phyloP scores from a whole-genome alignment of 139 green algal genomes.

The Yamagishiella unicocca region DNA sequence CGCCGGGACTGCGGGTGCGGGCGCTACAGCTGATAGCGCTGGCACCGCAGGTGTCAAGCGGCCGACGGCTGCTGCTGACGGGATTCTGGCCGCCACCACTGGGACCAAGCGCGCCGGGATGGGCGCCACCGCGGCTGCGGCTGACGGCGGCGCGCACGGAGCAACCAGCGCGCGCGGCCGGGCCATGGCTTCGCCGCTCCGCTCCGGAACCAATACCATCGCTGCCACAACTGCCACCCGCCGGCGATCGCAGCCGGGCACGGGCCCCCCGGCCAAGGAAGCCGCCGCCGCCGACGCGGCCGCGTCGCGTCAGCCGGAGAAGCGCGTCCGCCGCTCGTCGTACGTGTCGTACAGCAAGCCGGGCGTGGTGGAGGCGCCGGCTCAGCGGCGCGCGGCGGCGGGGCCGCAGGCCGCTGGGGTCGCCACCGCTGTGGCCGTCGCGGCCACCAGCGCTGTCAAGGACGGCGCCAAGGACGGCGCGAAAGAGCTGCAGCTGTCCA shows the following conservation, averaged over 20 bases:
- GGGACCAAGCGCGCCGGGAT: not conserved
- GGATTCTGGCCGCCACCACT: not conserved
- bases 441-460: too few species aligned
- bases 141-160: too few species aligned
- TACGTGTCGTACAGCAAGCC: constrained; percentile 18
- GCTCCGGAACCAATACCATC: too few species aligned
- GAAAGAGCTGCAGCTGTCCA: not conserved
- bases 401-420: not conserved
- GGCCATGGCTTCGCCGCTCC: not conserved
- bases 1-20: too few species aligned
- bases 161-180: not conserved
- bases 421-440: not conserved
- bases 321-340: constrained; percentile 11
- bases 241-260: not conserved
- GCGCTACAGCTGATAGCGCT: too few species aligned
- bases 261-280: not conserved
- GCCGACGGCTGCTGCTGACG: not conserved
- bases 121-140: not conserved
- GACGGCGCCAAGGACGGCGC: too few species aligned
- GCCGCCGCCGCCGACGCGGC: not conserved
- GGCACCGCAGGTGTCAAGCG: too few species aligned
- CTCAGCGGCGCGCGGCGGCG: not conserved
- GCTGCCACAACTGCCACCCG: not conserved
- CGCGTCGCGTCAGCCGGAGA: not conserved
- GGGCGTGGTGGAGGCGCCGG: not conserved